These are phyloP conservation scores for Anthracocystis setariae DNA, from an alignment of 1,284 basidiomycete species.

Conservation along the genomic window DNA sequence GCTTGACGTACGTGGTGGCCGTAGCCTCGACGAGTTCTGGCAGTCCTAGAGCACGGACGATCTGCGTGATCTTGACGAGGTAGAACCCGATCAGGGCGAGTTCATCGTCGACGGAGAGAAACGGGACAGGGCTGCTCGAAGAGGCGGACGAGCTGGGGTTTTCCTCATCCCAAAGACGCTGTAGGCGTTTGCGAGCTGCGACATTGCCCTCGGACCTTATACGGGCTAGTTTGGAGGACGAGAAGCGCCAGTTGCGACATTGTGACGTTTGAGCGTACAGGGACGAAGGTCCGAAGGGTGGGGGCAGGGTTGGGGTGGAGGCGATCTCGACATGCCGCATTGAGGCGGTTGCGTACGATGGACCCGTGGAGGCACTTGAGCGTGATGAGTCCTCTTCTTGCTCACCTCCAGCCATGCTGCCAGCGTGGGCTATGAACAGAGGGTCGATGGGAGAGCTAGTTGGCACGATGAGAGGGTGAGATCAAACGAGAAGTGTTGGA, in stretches of 20 bases:
- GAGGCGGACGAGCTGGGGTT: conserved; percentile 9
- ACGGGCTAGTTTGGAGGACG: conserved; percentile 12
- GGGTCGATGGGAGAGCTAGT: background rate
- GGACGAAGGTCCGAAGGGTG: conserved; percentile 43
- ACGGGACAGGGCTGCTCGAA: conserved; percentile 71
- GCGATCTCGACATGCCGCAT: conserved; percentile 27
- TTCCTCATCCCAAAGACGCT: conserved; percentile 34
- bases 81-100: conserved; percentile 88
- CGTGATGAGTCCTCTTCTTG: background rate
- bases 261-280: conserved; percentile 59
- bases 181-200: conserved; percentile 22
- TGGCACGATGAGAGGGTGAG: background rate
- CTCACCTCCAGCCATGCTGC: conserved; percentile 15
- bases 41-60: conserved; percentile 86
- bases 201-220: conserved; percentile 29
- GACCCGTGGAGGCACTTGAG: background rate
- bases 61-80: conserved; percentile 81
- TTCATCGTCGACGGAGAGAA: conserved; percentile 85
- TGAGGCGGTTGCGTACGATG: conserved; percentile 19
- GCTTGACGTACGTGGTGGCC: conserved; percentile 88
- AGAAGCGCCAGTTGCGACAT: conserved; percentile 62
- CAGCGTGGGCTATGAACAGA: conserved; percentile 1
- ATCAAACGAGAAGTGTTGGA: background rate
- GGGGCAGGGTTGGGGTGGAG: conserved; percentile 35
- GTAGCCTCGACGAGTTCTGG: conserved; percentile 93